Base-by-base conservation (phyloP, 2,329 filamentous ascomycete species). In the Reticulascus tulasneorum region DNA sequence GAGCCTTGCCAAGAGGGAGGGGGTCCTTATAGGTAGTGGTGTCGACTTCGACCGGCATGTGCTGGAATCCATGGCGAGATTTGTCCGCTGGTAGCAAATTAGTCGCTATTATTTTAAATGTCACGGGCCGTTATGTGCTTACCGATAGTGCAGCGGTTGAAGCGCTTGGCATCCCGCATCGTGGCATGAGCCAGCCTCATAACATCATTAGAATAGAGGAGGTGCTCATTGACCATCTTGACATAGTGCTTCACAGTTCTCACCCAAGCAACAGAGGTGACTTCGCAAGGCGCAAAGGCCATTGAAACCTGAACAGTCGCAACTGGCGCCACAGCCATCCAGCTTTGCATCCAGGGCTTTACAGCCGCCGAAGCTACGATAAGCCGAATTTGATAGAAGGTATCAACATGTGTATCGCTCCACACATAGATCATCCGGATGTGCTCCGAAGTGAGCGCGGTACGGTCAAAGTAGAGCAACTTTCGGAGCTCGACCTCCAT, bases 21-120 rank as follows among this genome's bases (percentile, higher is more conserved):
- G 40, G 40, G 11, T 36, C 40, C 9, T 35, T 22, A 9, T 42
- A 42, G 3, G 26, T 42, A 8, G 38, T 35, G 15, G 26, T 26
- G 26, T 38, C 39, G 8, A 30, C 16, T 3, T 5, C 11, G 8
- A 9, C 10, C 6, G 39, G 39, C 16, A 42, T 15, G 13, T 30
- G 30, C 7, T 23, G 18, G n/a, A 9, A 38, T n/a, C 4, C 24
- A n/a, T n/a, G n/a, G n/a, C n/a, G n/a, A n/a, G n/a, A n/a, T n/a
- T n/a, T n/a, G n/a, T n/a, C n/a, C n/a, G n/a, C n/a, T n/a, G n/a
- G n/a, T n/a, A n/a, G n/a, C n/a, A n/a, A n/a, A 20, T 15, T 40
- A 31, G 9, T 37, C 37, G 21, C 15, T 10, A 18, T 23, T 28
- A 21, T 33, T 25, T 17, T 37, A 19, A 15, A 29, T 13, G 20